A percentile compares a stretch with the other conserved stretches of the same genome.
These are phyloP conservation scores for Dothideomycetidae sp. DNA, from an alignment of 2,329 filamentous ascomycete genomes.

Conservation along the genomic window DNA sequence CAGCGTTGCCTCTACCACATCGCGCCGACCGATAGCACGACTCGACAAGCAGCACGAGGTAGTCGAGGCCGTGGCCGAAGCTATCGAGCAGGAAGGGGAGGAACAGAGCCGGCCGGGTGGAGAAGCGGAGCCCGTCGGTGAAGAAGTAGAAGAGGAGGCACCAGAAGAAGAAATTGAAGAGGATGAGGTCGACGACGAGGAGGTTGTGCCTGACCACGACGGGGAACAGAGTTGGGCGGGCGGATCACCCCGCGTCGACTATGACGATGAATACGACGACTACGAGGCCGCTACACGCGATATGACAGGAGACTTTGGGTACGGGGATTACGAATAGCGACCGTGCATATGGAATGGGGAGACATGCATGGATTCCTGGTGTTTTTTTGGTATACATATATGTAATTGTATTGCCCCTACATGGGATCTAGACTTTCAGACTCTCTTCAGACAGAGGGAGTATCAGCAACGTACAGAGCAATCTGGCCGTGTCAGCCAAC, in stretches of 20 bases:
- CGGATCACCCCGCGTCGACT: background rate
- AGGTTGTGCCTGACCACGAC: conserved; percentile 1
- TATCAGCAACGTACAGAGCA: too few relatives aligned
- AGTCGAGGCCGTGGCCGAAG: conserved; percentile 9
- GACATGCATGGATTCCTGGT: too few relatives aligned
- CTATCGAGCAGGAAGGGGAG: conserved; percentile 2
- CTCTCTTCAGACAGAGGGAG: too few relatives aligned
- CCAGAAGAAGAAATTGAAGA: conserved; percentile 6
- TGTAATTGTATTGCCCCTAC: too few relatives aligned
- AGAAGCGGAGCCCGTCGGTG: background rate
- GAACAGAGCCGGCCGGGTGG: background rate
- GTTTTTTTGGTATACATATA: too few relatives aligned
- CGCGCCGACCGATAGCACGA: conserved; percentile 11
- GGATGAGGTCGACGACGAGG: conserved; percentile 8
- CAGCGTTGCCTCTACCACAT: conserved; percentile 6
- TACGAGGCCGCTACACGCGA: background rate
- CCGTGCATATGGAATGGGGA: conserved; percentile 1
- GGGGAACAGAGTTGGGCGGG: background rate
- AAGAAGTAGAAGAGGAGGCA: background rate
- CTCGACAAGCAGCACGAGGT: conserved; percentile 6
- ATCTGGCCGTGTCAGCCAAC: too few relatives aligned
- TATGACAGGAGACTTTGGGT: conserved; percentile 1
- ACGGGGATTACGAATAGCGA: background rate
- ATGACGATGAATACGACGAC: background rate
- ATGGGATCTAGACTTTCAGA: too few relatives aligned